A percentile compares a stretch with the other conserved stretches of the same genome.
These are phyloP conservation scores for Brachypodium distachyon DNA, from an alignment of 202 grass and related monocot species.

Conservation along the genomic window DNA sequence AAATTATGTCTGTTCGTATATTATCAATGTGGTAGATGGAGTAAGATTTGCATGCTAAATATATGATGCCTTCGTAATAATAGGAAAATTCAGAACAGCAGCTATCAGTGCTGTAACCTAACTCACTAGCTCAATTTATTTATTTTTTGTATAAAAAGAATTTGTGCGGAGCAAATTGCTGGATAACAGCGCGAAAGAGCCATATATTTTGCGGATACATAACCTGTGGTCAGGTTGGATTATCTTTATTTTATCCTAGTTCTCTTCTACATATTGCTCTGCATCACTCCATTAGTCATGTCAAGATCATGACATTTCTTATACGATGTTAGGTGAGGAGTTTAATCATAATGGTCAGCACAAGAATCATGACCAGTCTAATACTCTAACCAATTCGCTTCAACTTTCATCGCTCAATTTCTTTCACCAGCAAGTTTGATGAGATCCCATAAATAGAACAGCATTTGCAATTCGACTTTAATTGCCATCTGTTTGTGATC, in stretches of 20 bases:
- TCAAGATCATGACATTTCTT: slow-evolving; percentile 62
- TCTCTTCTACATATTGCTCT: slow-evolving; percentile 6
- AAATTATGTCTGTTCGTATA: not conserved
- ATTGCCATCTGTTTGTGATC: slow-evolving; percentile 14
- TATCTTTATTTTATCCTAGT: slow-evolving; percentile 8
- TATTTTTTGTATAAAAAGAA: not conserved
- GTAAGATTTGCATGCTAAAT: slow-evolving; percentile 1
- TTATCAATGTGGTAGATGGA: not conserved
- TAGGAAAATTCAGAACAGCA: not conserved
- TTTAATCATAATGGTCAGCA: slow-evolving; percentile 51
- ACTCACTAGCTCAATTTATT: no score
- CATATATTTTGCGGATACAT: slow-evolving; percentile 5
- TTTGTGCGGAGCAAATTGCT: not conserved
- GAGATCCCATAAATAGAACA: slow-evolving; percentile 29
- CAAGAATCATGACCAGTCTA: slow-evolving; percentile 63
- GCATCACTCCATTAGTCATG: slow-evolving; percentile 30
- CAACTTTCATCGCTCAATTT: slow-evolving; percentile 29
- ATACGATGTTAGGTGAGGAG: slow-evolving; percentile 42
- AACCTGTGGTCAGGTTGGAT: not conserved
- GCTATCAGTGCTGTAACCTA: not conserved
- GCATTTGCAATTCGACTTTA: slow-evolving; percentile 23
- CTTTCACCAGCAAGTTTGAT: slow-evolving; percentile 17
- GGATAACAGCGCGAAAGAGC: not conserved
- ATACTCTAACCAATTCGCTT: slow-evolving; percentile 48
- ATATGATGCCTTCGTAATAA: not conserved